These are phyloP conservation scores for Penicillium roqueforti DNA, from an alignment of 495 filamentous ascomycete species.

Conservation along the genomic window DNA sequence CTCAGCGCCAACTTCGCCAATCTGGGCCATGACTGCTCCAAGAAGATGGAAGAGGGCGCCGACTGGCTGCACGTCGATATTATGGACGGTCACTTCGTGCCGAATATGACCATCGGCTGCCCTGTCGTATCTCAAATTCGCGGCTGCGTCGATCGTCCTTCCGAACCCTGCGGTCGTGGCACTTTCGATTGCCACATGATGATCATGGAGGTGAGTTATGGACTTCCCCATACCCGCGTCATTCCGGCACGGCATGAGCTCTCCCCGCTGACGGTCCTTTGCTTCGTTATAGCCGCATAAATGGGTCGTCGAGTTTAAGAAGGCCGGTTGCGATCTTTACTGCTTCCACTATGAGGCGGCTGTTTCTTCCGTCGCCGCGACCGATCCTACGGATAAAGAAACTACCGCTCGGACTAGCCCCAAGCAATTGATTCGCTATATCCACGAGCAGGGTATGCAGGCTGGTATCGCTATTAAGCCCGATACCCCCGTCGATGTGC, in stretches of 20 bases:
- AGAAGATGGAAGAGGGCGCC: slow-evolving; percentile 75
- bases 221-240: neutral
- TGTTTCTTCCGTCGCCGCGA: slow-evolving; percentile 73
- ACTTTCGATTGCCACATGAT: slow-evolving; percentile 99
- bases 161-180: slow-evolving; percentile 60
- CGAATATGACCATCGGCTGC: slow-evolving; percentile 94
- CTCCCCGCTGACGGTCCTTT: neutral
- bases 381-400: slow-evolving; percentile 63
- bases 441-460: slow-evolving; percentile 83
- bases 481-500: slow-evolving; percentile 79
- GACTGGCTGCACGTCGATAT: slow-evolving; percentile 80
- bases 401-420: slow-evolving; percentile 67
- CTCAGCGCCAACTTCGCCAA: slow-evolving; percentile 92
- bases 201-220: slow-evolving; percentile 77
- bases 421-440: slow-evolving; percentile 78
- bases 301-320: slow-evolving; percentile 93
- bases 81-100: slow-evolving; percentile 97
- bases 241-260: neutral
- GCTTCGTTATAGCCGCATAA: slow-evolving; percentile 72
- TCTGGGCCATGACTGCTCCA: slow-evolving; percentile 76
- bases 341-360: slow-evolving; percentile 99
- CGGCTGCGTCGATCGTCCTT: slow-evolving; percentile 66
- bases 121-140: slow-evolving; percentile 94
- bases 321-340: slow-evolving; percentile 93
- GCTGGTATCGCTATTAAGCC: slow-evolving; percentile 97